Percentiles rank a stretch among this genome's conserved stretches.
These are phyloP conservation scores for Pythium phragmiticola DNA, from an alignment of 352 stramenopile genomes.

Conservation along the genomic window DNA sequence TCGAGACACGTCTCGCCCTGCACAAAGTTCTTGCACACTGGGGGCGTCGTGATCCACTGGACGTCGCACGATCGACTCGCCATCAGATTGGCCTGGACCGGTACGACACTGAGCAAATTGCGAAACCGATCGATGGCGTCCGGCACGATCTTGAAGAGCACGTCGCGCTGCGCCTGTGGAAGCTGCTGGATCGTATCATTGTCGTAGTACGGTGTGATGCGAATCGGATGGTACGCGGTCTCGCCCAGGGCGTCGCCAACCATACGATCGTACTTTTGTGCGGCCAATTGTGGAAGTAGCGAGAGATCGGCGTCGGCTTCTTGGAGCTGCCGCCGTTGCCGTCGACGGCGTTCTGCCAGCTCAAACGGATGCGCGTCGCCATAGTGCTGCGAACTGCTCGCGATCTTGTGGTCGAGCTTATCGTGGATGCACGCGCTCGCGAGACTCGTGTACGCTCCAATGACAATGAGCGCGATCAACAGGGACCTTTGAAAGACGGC, in stretches of 20 bases:
- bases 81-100: constrained; percentile 58
- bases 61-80: constrained; percentile 59
- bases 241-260: constrained; percentile 28
- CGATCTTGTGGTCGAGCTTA: constrained; percentile 23
- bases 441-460: background rate
- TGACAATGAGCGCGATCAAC: background rate
- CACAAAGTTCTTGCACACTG: constrained; percentile 54
- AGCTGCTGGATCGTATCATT: constrained; percentile 43
- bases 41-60: constrained; percentile 54
- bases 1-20: constrained; percentile 61
- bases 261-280: constrained; percentile 41
- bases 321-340: constrained; percentile 6
- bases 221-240: constrained; percentile 43
- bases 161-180: constrained; percentile 29
- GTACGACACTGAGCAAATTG: constrained; percentile 52
- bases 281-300: constrained; percentile 1
- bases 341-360: constrained; percentile 11
- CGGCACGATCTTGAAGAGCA: constrained; percentile 59
- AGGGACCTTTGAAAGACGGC: background rate
- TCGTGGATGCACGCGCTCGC: constrained; percentile 28
- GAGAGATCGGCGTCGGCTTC: constrained; percentile 6
- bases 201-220: constrained; percentile 71
- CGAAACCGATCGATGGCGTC: constrained; percentile 67
- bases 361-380: constrained; percentile 26
- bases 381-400: constrained; percentile 15